Base-by-base conservation (phyloP, 2,329 filamentous ascomycete genomes). In the Cladosporium sp. region DNA sequence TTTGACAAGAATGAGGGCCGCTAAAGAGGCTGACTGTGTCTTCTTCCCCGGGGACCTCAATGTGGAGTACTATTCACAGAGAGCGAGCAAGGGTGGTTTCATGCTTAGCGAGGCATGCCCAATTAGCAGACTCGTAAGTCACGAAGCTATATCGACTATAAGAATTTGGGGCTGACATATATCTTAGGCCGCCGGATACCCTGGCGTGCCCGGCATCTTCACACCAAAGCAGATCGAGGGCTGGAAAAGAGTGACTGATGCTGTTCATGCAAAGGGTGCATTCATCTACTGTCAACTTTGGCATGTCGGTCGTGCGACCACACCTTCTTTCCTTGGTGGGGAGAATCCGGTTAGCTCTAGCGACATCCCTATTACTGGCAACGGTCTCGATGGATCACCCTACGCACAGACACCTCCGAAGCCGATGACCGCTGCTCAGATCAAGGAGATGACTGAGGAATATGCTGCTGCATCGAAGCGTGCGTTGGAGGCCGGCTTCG, bases 241-340 rank as follows among this genome's bases (percentile, higher is more conserved):
- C 0, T 89, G 85, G 86, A 81, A 78, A 59, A 70, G 75, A 10
- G 73, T 88, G 39, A 85, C 81, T 2, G 78, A 83, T 25, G 82
- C 80, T 0, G 83, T 89, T 0, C 86, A 90, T 66, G 75, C 75
- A 17, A 86, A 85, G 64, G 80, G 80, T 3, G 80, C 78, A n/a
- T 83, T 77, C 66, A 84, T 88, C 52, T 87, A 77, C 70, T 70
- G 77, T 2, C 86, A 89, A 66, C 73, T 89, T 0, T 87, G 83
- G 77, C 79, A 79, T 0, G 74, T 82, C 8, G 85, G 86, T 3
- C 80, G 86, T 4, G 64, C 63, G 4, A 64, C 64, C 9, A 60
- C 62, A 17, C 58, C 64, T 24, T 61, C 62, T 15, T 61, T 67
- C 15, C 62, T 62, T 1, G 58, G 58, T 36, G 65, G 65, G 2